Conservation (phyloP, 305 asterid species). For the Solanum hybrid region DNA sequence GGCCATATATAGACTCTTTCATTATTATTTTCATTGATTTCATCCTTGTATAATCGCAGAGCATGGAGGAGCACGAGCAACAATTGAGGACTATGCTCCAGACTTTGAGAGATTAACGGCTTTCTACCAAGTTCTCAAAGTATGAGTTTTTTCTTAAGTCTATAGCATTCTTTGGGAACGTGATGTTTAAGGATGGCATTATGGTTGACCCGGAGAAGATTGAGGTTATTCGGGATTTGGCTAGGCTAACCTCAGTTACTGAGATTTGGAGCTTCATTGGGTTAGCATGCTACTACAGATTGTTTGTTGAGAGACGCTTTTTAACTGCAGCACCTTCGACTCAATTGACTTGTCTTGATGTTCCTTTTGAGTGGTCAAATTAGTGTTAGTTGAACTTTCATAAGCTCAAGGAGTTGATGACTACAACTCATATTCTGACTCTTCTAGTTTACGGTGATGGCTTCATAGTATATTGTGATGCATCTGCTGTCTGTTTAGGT, state of each 20-base stretch:
- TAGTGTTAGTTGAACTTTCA: background rate
- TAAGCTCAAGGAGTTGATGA: background rate
- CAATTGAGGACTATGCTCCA: background rate
- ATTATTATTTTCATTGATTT: too few relatives aligned
- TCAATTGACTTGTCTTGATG: background rate
- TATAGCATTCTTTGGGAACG: background rate
- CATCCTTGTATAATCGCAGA: too few relatives aligned
- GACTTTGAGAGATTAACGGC: background rate
- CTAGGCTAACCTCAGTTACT: background rate
- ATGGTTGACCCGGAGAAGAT: background rate
- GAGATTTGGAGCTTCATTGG: background rate
- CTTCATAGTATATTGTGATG: background rate
- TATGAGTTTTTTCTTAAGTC: background rate
- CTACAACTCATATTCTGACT: background rate
- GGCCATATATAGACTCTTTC: background rate
- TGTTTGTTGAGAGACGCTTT: background rate
- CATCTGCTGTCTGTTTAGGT: background rate
- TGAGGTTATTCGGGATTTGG: background rate
- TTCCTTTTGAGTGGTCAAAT: background rate
- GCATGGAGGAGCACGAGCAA: background rate
- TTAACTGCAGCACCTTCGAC: background rate
- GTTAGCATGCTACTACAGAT: background rate
- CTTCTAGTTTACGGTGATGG: background rate
- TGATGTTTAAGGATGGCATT: background rate
- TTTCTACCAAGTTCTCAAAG: background rate